A percentile compares a stretch with the other conserved stretches of the same genome.
Evolutionary conservation across 1,139 yeast genomes (phyloP).

Genomic region (Williopsis jadinii): DNA sequence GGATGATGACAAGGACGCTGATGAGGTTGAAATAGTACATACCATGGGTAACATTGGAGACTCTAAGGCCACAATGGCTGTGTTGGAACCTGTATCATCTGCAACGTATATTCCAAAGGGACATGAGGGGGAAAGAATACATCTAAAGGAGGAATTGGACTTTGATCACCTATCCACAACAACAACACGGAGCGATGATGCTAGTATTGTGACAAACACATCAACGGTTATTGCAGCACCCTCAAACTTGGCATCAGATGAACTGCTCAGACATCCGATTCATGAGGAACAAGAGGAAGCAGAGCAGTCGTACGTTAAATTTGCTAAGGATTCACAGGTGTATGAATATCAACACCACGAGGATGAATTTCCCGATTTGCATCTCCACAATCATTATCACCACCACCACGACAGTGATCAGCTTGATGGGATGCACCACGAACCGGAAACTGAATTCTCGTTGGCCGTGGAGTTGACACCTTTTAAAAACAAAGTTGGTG

Average conservation of each 20-base stretch:
- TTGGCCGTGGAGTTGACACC: constrained; percentile 82
- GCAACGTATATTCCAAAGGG: constrained; percentile 66
- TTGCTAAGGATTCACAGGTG: constrained; percentile 8
- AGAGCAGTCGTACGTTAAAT: constrained; percentile 6
- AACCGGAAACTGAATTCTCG: constrained; percentile 37
- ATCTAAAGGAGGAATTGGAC: constrained; percentile 17
- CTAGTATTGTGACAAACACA: constrained; percentile 6
- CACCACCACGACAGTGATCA: constrained; percentile 1
- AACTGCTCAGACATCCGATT: not conserved
- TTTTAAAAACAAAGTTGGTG: constrained; percentile 90
- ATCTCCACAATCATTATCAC: not conserved
- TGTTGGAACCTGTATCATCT: constrained; percentile 49
- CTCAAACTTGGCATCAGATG: not conserved
- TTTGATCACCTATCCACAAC: constrained; percentile 4
- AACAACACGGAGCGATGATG: constrained; percentile 2
- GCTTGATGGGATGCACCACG: not conserved
- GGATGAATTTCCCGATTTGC: not conserved
- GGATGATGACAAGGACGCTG: not conserved
- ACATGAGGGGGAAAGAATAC: constrained; percentile 10
- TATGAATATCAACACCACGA: constrained; percentile 4
- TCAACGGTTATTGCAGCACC: not conserved
- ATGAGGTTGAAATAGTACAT: not conserved
- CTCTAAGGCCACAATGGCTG: constrained; percentile 8
- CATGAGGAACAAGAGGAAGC: not conserved
- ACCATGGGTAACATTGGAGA: constrained; percentile 1